Percentiles rank a stretch among this genome's conserved stretches.
phyloP scores from a whole-genome alignment of 371 early-diverging fungal genomes.

The Apophysomyces sp. region DNA sequence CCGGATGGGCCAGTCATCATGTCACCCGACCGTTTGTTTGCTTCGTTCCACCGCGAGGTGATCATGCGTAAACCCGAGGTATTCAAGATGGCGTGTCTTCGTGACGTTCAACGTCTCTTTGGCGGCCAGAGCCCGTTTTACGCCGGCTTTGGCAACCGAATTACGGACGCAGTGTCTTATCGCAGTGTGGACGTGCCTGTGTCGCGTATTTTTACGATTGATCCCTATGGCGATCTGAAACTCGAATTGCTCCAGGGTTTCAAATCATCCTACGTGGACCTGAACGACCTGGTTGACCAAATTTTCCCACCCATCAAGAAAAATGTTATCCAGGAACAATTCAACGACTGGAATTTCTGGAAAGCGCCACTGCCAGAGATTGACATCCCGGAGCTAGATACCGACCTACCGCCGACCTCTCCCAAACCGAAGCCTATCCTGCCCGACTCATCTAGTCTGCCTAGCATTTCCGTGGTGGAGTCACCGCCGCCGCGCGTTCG shows the following conservation, averaged over 20 bases:
- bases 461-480: conserved; percentile 20
- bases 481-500: conserved; percentile 6
- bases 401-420: background rate
- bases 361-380: conserved; percentile 54
- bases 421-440: conserved; percentile 16
- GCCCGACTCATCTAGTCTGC: conserved; percentile 32
- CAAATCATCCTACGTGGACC: conserved; percentile 82
- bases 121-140: conserved; percentile 85
- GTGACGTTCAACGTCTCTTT: conserved; percentile 90
- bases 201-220: conserved; percentile 96
- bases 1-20: conserved; percentile 98
- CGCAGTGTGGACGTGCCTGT: conserved; percentile 92
- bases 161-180: conserved; percentile 93
- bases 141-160: conserved; percentile 99
- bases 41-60: conserved; percentile 94
- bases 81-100: conserved; percentile 97
- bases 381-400: conserved; percentile 50
- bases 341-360: conserved; percentile 91
- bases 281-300: conserved; percentile 94
- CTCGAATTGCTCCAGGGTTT: conserved; percentile 85
- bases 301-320: conserved; percentile 84
- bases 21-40: conserved; percentile 95
- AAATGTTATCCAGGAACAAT: conserved; percentile 59
- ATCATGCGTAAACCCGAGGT: conserved; percentile 95
- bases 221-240: conserved; percentile 90